Evolutionary conservation across 768 basidiomycete genomes (phyloP).

Genomic region (Serendipita indica): DNA sequence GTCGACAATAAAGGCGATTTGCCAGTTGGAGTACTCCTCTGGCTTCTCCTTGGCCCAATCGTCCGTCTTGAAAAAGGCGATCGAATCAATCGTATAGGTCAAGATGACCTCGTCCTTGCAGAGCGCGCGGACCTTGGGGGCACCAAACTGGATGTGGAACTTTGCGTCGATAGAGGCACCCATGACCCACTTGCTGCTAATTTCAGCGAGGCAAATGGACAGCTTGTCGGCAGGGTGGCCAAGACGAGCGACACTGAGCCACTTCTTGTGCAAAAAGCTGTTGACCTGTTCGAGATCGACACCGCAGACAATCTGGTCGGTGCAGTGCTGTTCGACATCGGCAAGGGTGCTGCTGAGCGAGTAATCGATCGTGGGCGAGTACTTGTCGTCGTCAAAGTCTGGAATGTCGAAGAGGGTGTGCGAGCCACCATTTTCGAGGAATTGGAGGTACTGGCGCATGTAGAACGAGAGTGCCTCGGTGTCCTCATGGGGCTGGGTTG

Average conservation of each 20-base stretch:
- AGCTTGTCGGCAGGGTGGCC: neutral
- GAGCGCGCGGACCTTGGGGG: slow-evolving; percentile 17
- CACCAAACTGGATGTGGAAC: slow-evolving; percentile 18
- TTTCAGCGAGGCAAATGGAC: slow-evolving; percentile 17
- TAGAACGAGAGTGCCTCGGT: slow-evolving; percentile 14
- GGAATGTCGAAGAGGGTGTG: slow-evolving; percentile 21
- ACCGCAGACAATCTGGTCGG: slow-evolving; percentile 11
- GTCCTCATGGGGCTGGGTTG: neutral
- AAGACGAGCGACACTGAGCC: slow-evolving; percentile 11
- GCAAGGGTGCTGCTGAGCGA: slow-evolving; percentile 13
- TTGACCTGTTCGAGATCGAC: slow-evolving; percentile 12
- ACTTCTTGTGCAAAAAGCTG: neutral
- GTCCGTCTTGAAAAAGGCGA: slow-evolving; percentile 9
- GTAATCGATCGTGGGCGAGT: slow-evolving; percentile 18
- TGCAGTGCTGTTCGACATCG: slow-evolving; percentile 12
- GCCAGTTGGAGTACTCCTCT: slow-evolving; percentile 14
- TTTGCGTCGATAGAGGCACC: slow-evolving; percentile 11
- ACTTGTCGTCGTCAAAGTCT: slow-evolving; percentile 20
- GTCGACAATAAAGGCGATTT: slow-evolving; percentile 19
- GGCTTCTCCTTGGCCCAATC: slow-evolving; percentile 3
- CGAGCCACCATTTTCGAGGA: slow-evolving; percentile 17
- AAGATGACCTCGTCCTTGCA: slow-evolving; percentile 20
- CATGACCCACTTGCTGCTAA: slow-evolving; percentile 12
- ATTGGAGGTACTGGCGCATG: slow-evolving; percentile 17
- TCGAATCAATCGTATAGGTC: slow-evolving; percentile 15